phyloP scores from a whole-genome alignment of 2,329 filamentous ascomycete species.

The Setomelanomma holmii region DNA sequence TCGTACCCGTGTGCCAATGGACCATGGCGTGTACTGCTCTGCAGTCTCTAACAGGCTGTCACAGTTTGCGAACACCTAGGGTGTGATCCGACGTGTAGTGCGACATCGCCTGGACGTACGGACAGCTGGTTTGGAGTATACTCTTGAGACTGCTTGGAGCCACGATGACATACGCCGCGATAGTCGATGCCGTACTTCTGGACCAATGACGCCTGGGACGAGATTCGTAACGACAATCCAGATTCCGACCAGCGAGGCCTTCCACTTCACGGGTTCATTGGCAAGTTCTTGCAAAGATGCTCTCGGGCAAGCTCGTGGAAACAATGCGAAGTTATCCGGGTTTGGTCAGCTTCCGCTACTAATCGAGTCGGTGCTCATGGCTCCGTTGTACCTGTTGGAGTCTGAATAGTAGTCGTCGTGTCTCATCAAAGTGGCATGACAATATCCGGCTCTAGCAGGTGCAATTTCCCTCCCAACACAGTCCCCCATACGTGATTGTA shows the following conservation, averaged over 20 bases:
- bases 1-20: constrained; percentile 7
- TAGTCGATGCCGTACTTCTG: neutral
- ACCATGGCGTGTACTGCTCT: constrained; percentile 1
- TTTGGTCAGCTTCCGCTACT: no score
- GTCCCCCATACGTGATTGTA: neutral
- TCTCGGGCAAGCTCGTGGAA: no score
- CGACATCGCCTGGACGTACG: neutral
- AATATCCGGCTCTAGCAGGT: no score
- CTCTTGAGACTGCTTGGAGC: neutral
- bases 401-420: no score
- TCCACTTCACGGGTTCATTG: no score
- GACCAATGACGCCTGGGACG: neutral
- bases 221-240: no score
- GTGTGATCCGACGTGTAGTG: neutral
- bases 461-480: neutral
- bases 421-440: no score
- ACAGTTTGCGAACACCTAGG: neutral
- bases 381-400: no score
- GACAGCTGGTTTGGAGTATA: neutral
- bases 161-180: neutral
- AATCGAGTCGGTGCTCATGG: no score
- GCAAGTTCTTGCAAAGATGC: no score
- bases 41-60: neutral
- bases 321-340: no score
- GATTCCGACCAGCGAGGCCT: no score